Evolutionary conservation across 805 yeast genomes (phyloP), one percentile per base, ranked within the genome.

Genomic region (Blastobotrys peoriensis): DNA sequence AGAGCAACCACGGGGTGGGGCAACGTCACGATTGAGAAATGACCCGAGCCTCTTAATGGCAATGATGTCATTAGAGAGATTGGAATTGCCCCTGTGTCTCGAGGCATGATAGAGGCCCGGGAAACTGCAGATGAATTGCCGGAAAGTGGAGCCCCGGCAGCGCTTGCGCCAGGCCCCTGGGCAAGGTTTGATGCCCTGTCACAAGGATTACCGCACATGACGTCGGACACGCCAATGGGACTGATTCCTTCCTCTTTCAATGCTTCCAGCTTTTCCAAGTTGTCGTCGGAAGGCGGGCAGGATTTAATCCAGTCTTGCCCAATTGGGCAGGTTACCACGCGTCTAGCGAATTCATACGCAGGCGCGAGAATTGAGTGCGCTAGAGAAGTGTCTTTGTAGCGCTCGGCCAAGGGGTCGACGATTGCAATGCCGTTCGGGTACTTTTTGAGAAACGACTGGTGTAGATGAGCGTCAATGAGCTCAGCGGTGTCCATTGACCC

Each of bases 381-480:
- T 16, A 10, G 15, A 10, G 17, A 4, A 21, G 41, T 8, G n/a
- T 38, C 43, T n/a, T 19, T 8, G 16, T 18, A 36, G 19, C 28
- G 27, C 5, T 46, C 51, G 13, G 44, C 40, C 34, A 46, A 43
- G n/a, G 60, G 57, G 28, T 56, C 50, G 3, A 57, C 47, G 18
- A 59, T 47, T 1, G 50, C 42, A 13, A 59, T 40, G 1, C 52
- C 56, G 5, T 42, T 44, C 3, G 43, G 37, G 38, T 50, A 56
- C 16, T 49, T 47, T 18, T 46, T 41, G 25, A 59, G 20, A 38
- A 57, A 59, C 4, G 50, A 42, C 19, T 53, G 51, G 36, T 58
- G 62, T 41, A 59, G 44, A 35, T 59, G 63, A 4, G 53, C 48
- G 17, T 55, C 53, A 46, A 58, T 55, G 8, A 59, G 46, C 5